Evolutionary conservation across 257 asterid species (phyloP), one percentile per base, ranked within the genome.

Genomic region (Striga asiatica): DNA sequence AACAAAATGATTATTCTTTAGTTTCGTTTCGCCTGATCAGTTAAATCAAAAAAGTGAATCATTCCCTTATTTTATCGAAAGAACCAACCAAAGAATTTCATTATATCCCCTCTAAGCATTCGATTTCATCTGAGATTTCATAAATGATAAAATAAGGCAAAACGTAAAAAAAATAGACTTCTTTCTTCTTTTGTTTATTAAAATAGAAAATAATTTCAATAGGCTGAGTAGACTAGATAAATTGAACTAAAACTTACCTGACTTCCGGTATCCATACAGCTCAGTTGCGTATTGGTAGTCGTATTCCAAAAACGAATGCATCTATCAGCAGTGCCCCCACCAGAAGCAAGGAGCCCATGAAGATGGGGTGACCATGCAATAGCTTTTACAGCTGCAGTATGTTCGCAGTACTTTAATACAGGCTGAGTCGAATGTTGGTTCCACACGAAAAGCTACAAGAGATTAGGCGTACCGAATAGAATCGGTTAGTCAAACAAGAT

Each of bases 301-400:
- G 98, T 91, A 61, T 88, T 91, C 98, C 97, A 91, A 56, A 91
- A 84, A 19, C 94, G 94, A 62, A 91, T 91, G 81, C 98, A 84
- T 46, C 98, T 63, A 65, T 91, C 98, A 54, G 97, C 98, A 19
- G 98, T 91, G 27, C 97, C 98, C 39, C 98, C 98, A 3, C 97
- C 98, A 38, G 97, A 91, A 64, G 98, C 98, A 37, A 91, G 94
- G 56, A 87, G 94, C n/a, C 98, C 98, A 52, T 91, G 89, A 56
- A 82, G 80, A 78, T 91, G 98, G 47, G 98, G 98, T 5, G 97
- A 91, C 98, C 98, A 91, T 19, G 98, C 92, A 66, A 91, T 91
- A 49, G 98, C 98, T 74, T 91, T 91, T 8, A 91, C 98, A 59
- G 98, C 98, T 38, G 98, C 98, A 54, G 93, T 87, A 72, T 91